Evolutionary conservation across 1,284 basidiomycete species (phyloP).

Genomic region (Inonotus obliquus): DNA sequence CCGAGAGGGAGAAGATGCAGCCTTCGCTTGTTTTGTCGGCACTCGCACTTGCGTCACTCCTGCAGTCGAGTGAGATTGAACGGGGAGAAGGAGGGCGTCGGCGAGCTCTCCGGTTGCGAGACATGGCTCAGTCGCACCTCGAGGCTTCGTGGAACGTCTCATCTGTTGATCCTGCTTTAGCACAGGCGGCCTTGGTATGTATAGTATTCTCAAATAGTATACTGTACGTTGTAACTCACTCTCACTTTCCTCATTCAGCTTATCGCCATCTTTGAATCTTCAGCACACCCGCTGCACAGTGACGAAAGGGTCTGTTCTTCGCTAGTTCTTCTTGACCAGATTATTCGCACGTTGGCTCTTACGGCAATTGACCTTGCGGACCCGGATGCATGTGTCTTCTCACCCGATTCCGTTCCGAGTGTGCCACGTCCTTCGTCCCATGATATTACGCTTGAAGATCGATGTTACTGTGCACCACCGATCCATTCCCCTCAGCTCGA

Average conservation of each 20-base stretch:
- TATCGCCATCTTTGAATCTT: conserved; percentile 68
- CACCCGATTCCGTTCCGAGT: conserved; percentile 42
- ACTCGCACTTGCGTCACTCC: conserved; percentile 66
- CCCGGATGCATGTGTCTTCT: conserved; percentile 47
- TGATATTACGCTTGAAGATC: conserved; percentile 27
- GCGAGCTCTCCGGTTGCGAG: conserved; percentile 48
- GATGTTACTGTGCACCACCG: conserved; percentile 36
- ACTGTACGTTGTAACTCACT: not conserved
- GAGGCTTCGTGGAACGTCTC: conserved; percentile 46
- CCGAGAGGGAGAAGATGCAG: conserved; percentile 51
- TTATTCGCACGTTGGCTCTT: conserved; percentile 51
- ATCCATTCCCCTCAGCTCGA: conserved; percentile 34
- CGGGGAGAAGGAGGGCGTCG: conserved; percentile 44
- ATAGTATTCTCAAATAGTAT: conserved; percentile 13
- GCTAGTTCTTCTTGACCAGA: conserved; percentile 54
- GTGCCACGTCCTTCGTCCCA: conserved; percentile 31
- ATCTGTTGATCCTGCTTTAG: conserved; percentile 57
- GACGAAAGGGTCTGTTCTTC: conserved; percentile 48
- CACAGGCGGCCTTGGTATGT: conserved; percentile 69
- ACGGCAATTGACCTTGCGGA: conserved; percentile 53
- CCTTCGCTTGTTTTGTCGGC: conserved; percentile 64
- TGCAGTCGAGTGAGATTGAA: conserved; percentile 67
- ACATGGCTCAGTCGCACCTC: conserved; percentile 49
- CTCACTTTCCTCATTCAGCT: conserved; percentile 47
- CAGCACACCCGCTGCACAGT: conserved; percentile 60